Conservation (phyloP, 1,284 basidiomycete species). For the Trametes pubescens region DNA sequence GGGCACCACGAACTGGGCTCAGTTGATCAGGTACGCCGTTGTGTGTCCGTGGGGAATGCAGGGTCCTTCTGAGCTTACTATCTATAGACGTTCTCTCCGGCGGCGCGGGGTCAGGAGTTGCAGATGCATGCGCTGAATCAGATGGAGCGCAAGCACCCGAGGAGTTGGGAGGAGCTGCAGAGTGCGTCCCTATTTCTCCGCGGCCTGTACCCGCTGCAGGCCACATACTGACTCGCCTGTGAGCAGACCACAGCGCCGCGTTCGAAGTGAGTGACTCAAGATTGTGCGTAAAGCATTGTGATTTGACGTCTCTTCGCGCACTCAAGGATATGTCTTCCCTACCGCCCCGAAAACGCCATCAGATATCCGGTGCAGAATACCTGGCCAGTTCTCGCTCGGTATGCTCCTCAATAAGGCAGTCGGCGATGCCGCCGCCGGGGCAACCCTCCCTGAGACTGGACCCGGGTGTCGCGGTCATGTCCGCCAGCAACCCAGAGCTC, state of each 20-base stretch:
- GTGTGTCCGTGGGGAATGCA: conserved; percentile 9
- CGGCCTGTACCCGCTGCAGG: background rate
- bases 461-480: conserved; percentile 29
- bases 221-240: background rate
- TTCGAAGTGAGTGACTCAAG: conserved; percentile 38
- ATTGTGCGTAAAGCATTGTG: conserved; percentile 33
- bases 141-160: conserved; percentile 42
- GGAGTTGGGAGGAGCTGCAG: conserved; percentile 42
- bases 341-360: conserved; percentile 43
- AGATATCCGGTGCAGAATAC: conserved; percentile 37
- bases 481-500: conserved; percentile 29
- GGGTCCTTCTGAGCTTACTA: conserved; percentile 11
- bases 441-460: conserved; percentile 31
- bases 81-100: conserved; percentile 32
- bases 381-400: conserved; percentile 36
- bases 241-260: conserved; percentile 29
- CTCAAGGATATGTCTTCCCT: conserved; percentile 41
- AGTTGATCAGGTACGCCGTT: conserved; percentile 35
- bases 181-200: conserved; percentile 31
- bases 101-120: conserved; percentile 35
- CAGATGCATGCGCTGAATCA: conserved; percentile 38
- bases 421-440: conserved; percentile 27
- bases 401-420: conserved; percentile 37
- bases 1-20: conserved; percentile 32
- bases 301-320: conserved; percentile 30